These are phyloP conservation scores for Suhomyces prunicola DNA, from an alignment of 805 yeast genomes.

Conservation along the genomic window DNA sequence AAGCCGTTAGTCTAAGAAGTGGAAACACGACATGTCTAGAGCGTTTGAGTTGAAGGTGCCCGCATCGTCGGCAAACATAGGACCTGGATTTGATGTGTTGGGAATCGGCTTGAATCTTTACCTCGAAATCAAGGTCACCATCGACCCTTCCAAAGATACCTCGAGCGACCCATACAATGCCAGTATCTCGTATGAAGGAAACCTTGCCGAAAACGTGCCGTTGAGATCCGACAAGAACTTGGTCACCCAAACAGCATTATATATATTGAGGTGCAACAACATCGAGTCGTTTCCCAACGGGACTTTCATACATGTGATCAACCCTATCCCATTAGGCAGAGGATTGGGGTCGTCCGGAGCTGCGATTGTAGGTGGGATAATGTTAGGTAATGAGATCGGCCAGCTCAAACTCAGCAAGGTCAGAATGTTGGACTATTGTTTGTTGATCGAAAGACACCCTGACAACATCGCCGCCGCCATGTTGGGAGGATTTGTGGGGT, in stretches of 20 bases:
- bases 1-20: background rate
- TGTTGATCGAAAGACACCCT: constrained; percentile 97
- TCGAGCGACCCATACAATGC: constrained; percentile 66
- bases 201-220: constrained; percentile 82
- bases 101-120: constrained; percentile 84
- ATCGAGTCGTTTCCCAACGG: constrained; percentile 77
- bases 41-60: constrained; percentile 71
- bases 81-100: constrained; percentile 96
- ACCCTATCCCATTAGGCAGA: constrained; percentile 95
- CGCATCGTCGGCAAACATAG: constrained; percentile 96
- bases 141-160: constrained; percentile 52
- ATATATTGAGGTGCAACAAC: constrained; percentile 82
- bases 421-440: constrained; percentile 88
- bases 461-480: constrained; percentile 98
- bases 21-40: constrained; percentile 1
- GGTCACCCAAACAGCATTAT: constrained; percentile 89
- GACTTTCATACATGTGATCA: constrained; percentile 72
- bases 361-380: constrained; percentile 95
- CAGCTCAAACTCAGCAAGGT: constrained; percentile 67
- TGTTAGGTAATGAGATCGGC: constrained; percentile 85
- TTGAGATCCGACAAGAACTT: constrained; percentile 72
- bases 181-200: constrained; percentile 66
- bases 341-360: constrained; percentile 98
- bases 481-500: constrained; percentile 99
- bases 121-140: constrained; percentile 63